phyloP scores from a whole-genome alignment of 371 early-diverging fungal genomes.

The Rhizopus stolonifer region DNA sequence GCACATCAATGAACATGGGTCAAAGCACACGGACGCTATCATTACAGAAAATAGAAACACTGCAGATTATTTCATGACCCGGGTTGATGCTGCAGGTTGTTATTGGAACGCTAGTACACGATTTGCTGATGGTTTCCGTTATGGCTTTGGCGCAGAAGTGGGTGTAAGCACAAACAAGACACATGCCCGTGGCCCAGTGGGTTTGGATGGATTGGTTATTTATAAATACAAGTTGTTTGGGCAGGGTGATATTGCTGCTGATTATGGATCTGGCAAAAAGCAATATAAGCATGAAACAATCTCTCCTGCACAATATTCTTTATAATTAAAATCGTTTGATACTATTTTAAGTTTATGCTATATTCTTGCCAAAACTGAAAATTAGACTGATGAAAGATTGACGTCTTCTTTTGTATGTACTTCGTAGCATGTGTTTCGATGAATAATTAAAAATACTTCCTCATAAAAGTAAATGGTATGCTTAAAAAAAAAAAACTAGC shows the following conservation, averaged over 20 bases:
- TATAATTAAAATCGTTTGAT: background rate
- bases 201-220: slow-evolving; percentile 92
- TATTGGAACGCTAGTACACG: slow-evolving; percentile 96
- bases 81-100: slow-evolving; percentile 95
- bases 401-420: too few relatives aligned
- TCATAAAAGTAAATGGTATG: too few relatives aligned
- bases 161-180: slow-evolving; percentile 97
- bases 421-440: too few relatives aligned
- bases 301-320: slow-evolving; percentile 29
- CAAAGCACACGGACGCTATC: slow-evolving; percentile 94
- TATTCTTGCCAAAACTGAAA: too few relatives aligned
- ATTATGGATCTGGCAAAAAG: slow-evolving; percentile 79
- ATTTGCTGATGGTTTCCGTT: slow-evolving; percentile 97
- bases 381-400: too few relatives aligned
- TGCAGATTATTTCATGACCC: slow-evolving; percentile 84
- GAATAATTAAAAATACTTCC: too few relatives aligned
- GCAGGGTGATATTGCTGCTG: slow-evolving; percentile 79
- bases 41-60: slow-evolving; percentile 73
- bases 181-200: slow-evolving; percentile 97
- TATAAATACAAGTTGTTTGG: slow-evolving; percentile 95
- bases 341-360: too few relatives aligned
- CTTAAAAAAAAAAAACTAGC: too few relatives aligned
- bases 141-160: slow-evolving; percentile 96
- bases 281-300: slow-evolving; percentile 69
- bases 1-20: slow-evolving; percentile 91